Conservation (phyloP, 2,329 filamentous ascomycete genomes). For the Cephalotrichum gorgonifer region DNA sequence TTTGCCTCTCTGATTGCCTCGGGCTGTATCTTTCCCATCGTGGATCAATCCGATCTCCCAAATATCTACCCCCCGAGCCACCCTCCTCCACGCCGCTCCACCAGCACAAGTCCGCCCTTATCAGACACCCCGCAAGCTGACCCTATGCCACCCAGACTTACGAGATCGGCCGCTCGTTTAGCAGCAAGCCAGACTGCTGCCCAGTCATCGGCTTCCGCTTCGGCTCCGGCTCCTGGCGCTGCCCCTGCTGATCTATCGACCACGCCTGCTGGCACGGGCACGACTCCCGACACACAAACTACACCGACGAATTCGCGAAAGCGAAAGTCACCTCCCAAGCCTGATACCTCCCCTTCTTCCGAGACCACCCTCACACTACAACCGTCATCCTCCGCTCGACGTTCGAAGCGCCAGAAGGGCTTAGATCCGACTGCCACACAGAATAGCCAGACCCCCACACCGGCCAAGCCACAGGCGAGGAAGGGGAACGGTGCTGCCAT, state of each 20-base stretch:
- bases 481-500: conserved; percentile 47
- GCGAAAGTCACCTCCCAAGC: conserved; percentile 55
- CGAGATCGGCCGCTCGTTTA: conserved; percentile 88
- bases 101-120: background rate
- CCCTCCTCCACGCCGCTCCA: too few species aligned
- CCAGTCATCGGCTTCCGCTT: conserved; percentile 21
- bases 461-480: conserved; percentile 1
- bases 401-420: conserved; percentile 16
- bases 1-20: background rate
- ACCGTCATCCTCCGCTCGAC: conserved; percentile 15
- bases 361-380: conserved; percentile 16
- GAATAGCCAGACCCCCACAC: conserved; percentile 2
- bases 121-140: background rate
- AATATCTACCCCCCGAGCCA: background rate
- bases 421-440: conserved; percentile 1
- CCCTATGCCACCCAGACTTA: conserved; percentile 94
- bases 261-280: conserved; percentile 26
- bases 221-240: conserved; percentile 27
- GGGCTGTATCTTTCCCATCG: background rate
- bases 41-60: background rate
- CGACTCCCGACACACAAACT: conserved; percentile 22
- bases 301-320: conserved; percentile 51
- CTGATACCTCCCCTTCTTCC: conserved; percentile 34
- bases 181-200: conserved; percentile 55
- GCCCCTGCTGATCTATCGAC: conserved; percentile 26